phyloP scores from a whole-genome alignment of 495 filamentous ascomycete species.

The Penicillium coprophilum region DNA sequence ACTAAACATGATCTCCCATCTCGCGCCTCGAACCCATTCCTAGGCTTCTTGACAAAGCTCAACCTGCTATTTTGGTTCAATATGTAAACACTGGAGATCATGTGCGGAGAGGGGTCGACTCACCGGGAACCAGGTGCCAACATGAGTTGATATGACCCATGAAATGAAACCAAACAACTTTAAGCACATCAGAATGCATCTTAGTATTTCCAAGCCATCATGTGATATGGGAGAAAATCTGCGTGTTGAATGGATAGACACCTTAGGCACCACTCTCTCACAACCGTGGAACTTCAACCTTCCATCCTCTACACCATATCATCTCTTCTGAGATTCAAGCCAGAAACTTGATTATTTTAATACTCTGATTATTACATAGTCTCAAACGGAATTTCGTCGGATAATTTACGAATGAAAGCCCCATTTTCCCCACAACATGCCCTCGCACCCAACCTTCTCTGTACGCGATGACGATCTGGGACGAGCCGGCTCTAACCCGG shows the following conservation, averaged over 20 bases:
- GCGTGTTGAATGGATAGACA: background rate
- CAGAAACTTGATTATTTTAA: too few species aligned
- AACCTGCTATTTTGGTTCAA: background rate
- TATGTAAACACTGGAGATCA: background rate
- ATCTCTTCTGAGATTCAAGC: background rate
- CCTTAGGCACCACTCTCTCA: background rate
- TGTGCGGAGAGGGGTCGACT: background rate
- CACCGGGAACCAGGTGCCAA: background rate
- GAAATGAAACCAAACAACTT: background rate
- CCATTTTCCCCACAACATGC: conserved; percentile 19
- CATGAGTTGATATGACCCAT: background rate
- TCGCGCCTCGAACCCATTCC: background rate
- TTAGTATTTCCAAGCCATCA: background rate
- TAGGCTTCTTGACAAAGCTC: background rate
- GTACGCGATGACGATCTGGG: conserved; percentile 12
- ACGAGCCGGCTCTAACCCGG: background rate
- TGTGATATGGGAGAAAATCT: background rate
- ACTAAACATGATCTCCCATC: background rate
- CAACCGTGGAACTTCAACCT: background rate
- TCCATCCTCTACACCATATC: background rate
- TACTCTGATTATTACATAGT: too few species aligned
- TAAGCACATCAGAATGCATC: background rate
- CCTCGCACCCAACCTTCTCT: conserved; percentile 12
- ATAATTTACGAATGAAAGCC: conserved; percentile 10
- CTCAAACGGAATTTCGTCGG: conserved; percentile 20